Base-by-base conservation (phyloP, 2,329 filamentous ascomycete species). In the Fusarium sp. region DNA sequence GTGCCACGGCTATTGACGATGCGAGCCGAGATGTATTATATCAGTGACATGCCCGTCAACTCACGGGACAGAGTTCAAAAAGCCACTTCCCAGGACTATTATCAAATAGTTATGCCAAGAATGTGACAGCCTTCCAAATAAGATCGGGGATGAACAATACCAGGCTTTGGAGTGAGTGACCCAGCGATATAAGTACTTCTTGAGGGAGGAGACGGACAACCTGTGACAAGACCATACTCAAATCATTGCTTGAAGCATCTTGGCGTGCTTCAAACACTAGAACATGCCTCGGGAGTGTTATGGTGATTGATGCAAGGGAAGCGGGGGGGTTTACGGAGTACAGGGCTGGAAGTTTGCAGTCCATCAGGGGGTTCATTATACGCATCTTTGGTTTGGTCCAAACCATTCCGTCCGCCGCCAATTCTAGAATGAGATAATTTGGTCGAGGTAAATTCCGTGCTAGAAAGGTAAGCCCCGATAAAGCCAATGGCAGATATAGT, bases 371-470 rank as follows among this genome's bases (percentile, higher is more conserved):
- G 26, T 26, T 46, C 28, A 5, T 41, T 37, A 5, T 44, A 15
- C 24, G 35, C 37, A 26, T 30, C 20, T 14, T 50, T 26, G 56
- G 56, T 14, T 50, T 26, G 56, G 56, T 39, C 56, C 24, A 43
- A 56, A 55, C 44, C 43, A 60, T 67, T 64, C 48, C 52, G 47
- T 24, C 19, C 32, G 33, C 19, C 32, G 33, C 46, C 33, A 39
- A 26, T 37, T 40, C 35, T 24, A 49, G n/a, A 40, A 53, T 37
- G 44, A 39, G 17, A 40, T 35, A 35, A 51, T 56, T 35, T 68
- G 26, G 19, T 13, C 24, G 37, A 37, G 46, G 32, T 44, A 45
- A 22, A 61, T 49, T 33, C 32, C 22, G 28, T 24, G 33, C 17
- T 24, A 45, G 17, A 43, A 33, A 26, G 37, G 22, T 24, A 54